Base-by-base conservation (phyloP, 148 eudicot genomes). In the Nepenthes mirabilis region DNA sequence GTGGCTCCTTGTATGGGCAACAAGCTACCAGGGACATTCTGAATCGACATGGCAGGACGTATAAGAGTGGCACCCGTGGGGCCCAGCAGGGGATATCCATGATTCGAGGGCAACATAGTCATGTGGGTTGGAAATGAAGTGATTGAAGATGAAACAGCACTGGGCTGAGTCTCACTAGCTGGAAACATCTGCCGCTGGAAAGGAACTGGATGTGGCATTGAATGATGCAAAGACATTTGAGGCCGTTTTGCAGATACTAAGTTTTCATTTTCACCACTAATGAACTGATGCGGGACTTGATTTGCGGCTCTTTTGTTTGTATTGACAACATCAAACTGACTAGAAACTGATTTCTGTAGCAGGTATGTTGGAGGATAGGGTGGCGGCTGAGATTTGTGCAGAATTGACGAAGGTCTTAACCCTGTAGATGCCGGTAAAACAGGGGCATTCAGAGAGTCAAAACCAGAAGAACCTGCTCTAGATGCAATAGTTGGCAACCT, bases 1-100 rank as follows among this genome's bases (percentile, higher is more conserved):
- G 50, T 62, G 37, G 35, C 70, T 63, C 33, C 71, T 74, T 53
- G 65, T 88, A 35, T 69, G 72, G 73, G 81, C 58, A 75, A 37
- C 34, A 79, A 58, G 64, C 70, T 72, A 63, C 69, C 57, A 36
- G 82, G 65, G 52, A 68, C 45, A 75, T 77, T 77, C 9, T 60
- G 78, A 50, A 74, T 56, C 34, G 86, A 81, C 57, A 79, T 35
- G 64, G 81, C 66, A 34, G 83, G 53, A 69, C 74, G 83, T 71
- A 47, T 70, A 34, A 60, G 49, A 40, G 77, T 64, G 62, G 61
- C 51, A 64, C 70, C 77, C 51, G 6, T 5, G 48, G 60, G 76
- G 34, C 79, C 78, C 34, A 65, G 74, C 35, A 79, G 61, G 10
- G 70, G 51, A 65, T 85, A 87, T 47, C 89, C 90, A 66, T 71